These are phyloP conservation scores for Knufia fluminis DNA, from an alignment of 2,329 filamentous ascomycete genomes.

Conservation along the genomic window DNA sequence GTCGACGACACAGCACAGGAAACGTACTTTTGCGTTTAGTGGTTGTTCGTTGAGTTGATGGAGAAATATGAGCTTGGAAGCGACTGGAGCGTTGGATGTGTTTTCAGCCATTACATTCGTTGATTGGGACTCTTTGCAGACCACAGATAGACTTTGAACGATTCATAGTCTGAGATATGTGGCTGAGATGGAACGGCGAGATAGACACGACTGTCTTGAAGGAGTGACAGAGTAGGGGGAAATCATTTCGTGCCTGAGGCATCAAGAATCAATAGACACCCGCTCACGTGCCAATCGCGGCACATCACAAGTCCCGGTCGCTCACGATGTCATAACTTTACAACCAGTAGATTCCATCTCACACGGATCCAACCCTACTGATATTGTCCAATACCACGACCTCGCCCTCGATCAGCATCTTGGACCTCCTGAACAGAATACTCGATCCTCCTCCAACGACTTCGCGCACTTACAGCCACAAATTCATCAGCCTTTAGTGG, in stretches of 20 bases:
- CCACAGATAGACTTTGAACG: too few species aligned
- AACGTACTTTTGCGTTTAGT: conserved; percentile 72
- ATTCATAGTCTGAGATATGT: too few species aligned
- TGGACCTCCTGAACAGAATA: background rate
- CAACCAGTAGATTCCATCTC: background rate
- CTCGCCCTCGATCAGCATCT: background rate
- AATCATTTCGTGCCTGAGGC: background rate
- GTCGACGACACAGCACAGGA: conserved; percentile 66
- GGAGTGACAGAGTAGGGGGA: background rate
- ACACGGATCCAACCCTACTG: background rate
- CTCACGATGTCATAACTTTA: conserved; percentile 7
- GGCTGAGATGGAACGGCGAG: background rate
- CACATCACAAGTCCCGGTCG: background rate
- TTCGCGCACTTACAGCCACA: background rate
- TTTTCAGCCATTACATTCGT: background rate
- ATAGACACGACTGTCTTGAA: background rate
- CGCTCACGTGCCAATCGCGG: background rate
- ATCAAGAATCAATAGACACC: background rate
- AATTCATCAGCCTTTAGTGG: background rate
- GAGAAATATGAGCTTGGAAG: conserved; percentile 58
- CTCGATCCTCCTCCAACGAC: background rate
- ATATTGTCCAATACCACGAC: background rate
- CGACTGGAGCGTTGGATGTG: conserved; percentile 43
- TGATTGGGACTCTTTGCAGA: too few species aligned
- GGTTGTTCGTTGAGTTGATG: conserved; percentile 46